phyloP scores from a whole-genome alignment of 148 eudicot species.

The Diospyros lotus region DNA sequence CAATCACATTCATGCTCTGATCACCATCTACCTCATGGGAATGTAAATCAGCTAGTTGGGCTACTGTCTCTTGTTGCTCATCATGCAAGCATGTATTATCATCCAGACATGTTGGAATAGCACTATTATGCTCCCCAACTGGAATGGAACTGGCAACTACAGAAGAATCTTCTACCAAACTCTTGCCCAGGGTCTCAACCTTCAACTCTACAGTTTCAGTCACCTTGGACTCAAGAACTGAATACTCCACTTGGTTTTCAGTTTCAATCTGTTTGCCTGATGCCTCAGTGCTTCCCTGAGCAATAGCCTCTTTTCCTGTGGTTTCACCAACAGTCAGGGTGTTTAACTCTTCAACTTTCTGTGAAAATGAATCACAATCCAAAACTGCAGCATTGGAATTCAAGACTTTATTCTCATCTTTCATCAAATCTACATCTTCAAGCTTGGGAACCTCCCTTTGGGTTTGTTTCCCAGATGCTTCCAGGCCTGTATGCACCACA shows the following conservation, averaged over 20 bases:
- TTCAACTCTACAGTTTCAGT: slow-evolving; percentile 9
- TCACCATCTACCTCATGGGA: slow-evolving; percentile 5
- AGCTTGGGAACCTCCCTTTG: slow-evolving; percentile 11
- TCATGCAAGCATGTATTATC: slow-evolving; percentile 3
- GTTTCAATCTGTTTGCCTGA: not conserved
- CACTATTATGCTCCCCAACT: slow-evolving; percentile 4
- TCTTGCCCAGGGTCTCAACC: slow-evolving; percentile 4
- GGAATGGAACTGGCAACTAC: slow-evolving; percentile 1
- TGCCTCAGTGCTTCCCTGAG: slow-evolving; percentile 9
- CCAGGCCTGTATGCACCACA: slow-evolving; percentile 9
- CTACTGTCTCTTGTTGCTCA: slow-evolving; percentile 7
- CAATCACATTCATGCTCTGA: slow-evolving; percentile 13
- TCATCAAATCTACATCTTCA: slow-evolving; percentile 12
- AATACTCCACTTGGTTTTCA: slow-evolving; percentile 10
- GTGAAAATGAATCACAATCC: slow-evolving; percentile 1
- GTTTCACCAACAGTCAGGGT: slow-evolving; percentile 6
- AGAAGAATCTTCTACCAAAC: slow-evolving; percentile 8
- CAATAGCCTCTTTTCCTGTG: slow-evolving; percentile 6
- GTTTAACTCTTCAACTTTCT: slow-evolving; percentile 15
- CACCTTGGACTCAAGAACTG: slow-evolving; percentile 10
- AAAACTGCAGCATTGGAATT: slow-evolving; percentile 11
- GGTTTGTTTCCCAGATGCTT: slow-evolving; percentile 16
- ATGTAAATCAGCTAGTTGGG: slow-evolving; percentile 5
- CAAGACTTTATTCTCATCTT: slow-evolving; percentile 9
- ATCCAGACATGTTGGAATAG: not conserved